A percentile compares a stretch with the other conserved stretches of the same genome.
Evolutionary conservation across 1,284 basidiomycete genomes (phyloP).

Genomic region (Heliocybe sulcata): DNA sequence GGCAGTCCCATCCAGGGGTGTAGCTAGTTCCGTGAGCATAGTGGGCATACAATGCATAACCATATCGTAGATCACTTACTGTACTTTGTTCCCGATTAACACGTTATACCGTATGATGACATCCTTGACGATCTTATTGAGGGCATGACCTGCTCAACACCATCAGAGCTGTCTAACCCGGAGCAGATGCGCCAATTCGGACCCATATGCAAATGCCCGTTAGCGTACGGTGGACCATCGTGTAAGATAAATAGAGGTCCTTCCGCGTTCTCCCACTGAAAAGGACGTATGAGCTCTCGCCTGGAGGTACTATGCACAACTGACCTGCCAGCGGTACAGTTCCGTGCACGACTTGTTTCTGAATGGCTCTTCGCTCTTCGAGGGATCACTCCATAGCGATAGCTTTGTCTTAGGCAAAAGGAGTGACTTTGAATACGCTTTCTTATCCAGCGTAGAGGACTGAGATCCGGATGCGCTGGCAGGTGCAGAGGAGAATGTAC

Average conservation of each 20-base stretch:
- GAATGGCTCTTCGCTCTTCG: conserved; percentile 56
- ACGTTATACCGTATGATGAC: conserved; percentile 91
- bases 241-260: conserved; percentile 81
- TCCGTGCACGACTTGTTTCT: conserved; percentile 63
- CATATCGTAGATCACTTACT: conserved; percentile 44
- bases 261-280: conserved; percentile 55
- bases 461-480: neutral
- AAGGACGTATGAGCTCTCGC: neutral
- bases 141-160: conserved; percentile 72
- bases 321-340: conserved; percentile 87
- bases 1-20: conserved; percentile 97
- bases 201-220: conserved; percentile 96
- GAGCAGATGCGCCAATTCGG: conserved; percentile 14
- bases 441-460: conserved; percentile 7
- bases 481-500: neutral
- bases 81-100: conserved; percentile 70
- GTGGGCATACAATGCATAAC: conserved; percentile 3
- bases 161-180: conserved; percentile 1
- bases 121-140: conserved; percentile 98
- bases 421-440: conserved; percentile 61
- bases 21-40: conserved; percentile 48
- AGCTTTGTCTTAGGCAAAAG: conserved; percentile 82
- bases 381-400: conserved; percentile 68
- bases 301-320: conserved; percentile 15
- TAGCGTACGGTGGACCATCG: conserved; percentile 98